These are phyloP conservation scores for Fusarium sulawesiense DNA, from an alignment of 2,329 filamentous ascomycete genomes.

Conservation along the genomic window DNA sequence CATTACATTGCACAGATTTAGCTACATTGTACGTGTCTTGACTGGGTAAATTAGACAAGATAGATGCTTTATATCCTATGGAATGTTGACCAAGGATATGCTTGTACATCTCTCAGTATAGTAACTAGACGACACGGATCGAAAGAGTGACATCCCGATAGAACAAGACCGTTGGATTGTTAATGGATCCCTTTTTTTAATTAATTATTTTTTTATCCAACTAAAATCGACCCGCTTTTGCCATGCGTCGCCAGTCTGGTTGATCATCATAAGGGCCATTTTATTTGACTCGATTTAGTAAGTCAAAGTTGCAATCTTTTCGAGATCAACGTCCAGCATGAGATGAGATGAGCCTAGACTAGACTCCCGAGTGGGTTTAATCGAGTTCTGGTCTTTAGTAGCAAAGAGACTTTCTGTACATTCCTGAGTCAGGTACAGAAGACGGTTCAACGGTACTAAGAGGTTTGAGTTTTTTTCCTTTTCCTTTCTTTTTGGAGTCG, in stretches of 20 bases:
- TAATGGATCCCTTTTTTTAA: neutral
- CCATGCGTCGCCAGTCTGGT: conserved; percentile 19
- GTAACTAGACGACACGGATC: neutral
- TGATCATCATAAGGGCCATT: conserved; percentile 8
- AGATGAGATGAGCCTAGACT: neutral
- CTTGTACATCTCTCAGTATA: neutral
- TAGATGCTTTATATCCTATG: neutral
- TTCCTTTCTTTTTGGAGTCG: conserved; percentile 3
- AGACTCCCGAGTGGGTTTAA: neutral
- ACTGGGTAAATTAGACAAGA: neutral
- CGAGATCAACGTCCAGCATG: conserved; percentile 4
- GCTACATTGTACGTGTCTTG: neutral
- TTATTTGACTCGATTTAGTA: conserved; percentile 11
- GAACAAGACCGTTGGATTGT: conserved; percentile 23
- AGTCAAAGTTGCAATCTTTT: conserved; percentile 11
- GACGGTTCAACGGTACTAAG: neutral
- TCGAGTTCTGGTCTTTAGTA: neutral
- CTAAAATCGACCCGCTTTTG: conserved; percentile 24
- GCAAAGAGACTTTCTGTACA: conserved; percentile 6
- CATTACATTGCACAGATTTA: neutral
- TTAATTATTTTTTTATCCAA: neutral
- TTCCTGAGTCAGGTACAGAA: conserved; percentile 34
- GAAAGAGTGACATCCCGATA: conserved; percentile 21
- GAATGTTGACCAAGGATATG: neutral
- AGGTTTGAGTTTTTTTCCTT: conserved; percentile 17